Conservation (phyloP, 495 filamentous ascomycete species). For the Saxispiralis lemnorum region DNA sequence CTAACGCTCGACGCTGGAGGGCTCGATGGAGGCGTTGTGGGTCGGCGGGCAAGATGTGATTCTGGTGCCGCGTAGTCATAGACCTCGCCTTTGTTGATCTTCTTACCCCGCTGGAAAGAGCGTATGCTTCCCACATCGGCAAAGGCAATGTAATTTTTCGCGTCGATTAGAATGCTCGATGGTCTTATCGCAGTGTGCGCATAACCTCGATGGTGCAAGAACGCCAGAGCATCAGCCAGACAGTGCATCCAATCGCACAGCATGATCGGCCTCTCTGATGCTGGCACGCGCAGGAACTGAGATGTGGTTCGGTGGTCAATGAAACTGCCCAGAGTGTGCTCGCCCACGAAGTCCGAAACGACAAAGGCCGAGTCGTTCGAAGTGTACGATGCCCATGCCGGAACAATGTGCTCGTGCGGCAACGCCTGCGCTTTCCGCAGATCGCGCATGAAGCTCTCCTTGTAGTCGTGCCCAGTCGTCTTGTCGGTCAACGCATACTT, state of each 20-base stretch:
- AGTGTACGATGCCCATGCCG: constrained; percentile 63
- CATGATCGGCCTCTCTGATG: constrained; percentile 47
- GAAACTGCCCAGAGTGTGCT: constrained; percentile 62
- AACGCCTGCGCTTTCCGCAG: constrained; percentile 44
- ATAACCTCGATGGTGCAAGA: constrained; percentile 54
- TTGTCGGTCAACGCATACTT: constrained; percentile 12
- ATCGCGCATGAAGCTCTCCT: constrained; percentile 41
- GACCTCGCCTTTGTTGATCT: constrained; percentile 49
- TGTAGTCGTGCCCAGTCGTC: constrained; percentile 4
- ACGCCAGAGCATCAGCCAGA: constrained; percentile 57
- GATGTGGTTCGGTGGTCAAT: constrained; percentile 36
- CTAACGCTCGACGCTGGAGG: constrained; percentile 8
- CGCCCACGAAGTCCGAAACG: constrained; percentile 56
- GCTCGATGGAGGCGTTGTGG: constrained; percentile 1
- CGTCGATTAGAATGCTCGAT: constrained; percentile 61
- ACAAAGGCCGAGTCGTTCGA: constrained; percentile 55
- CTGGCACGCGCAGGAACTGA: constrained; percentile 51
- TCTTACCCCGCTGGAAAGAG: constrained; percentile 34
- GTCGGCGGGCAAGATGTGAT: constrained; percentile 8
- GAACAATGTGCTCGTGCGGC: constrained; percentile 64
- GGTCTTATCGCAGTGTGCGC: constrained; percentile 69
- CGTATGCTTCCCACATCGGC: constrained; percentile 52
- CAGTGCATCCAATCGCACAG: constrained; percentile 81
- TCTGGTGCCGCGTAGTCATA: constrained; percentile 86
- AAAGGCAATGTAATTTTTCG: constrained; percentile 52